phyloP scores from a whole-genome alignment of 768 basidiomycete genomes.

The Royoungia palumana region DNA sequence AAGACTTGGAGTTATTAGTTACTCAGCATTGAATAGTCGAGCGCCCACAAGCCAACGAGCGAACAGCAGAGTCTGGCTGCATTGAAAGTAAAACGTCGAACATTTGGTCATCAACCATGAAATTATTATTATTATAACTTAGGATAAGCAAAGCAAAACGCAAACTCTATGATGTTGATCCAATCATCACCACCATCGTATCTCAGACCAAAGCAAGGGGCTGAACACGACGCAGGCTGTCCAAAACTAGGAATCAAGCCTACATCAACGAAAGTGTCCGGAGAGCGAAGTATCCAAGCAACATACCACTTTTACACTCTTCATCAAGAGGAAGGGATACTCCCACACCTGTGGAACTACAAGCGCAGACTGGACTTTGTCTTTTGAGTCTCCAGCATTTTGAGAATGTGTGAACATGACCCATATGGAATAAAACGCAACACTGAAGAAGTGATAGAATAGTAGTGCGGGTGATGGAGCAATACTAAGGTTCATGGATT shows the following conservation, averaged over 20 bases:
- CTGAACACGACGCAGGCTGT: slow-evolving; percentile 87
- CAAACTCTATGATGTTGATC: not conserved
- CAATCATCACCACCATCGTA: slow-evolving; percentile 60
- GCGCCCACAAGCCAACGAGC: no score
- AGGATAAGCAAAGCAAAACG: not conserved
- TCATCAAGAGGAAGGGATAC: slow-evolving; percentile 65
- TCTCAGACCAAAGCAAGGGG: slow-evolving; percentile 85
- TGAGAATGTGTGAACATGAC: slow-evolving; percentile 71
- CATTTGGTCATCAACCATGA: not conserved
- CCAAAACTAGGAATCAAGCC: slow-evolving; percentile 63
- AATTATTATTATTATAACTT: slow-evolving; percentile 11
- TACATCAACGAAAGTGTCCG: not conserved
- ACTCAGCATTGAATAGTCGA: no score
- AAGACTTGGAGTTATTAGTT: no score
- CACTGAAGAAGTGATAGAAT: slow-evolving; percentile 89
- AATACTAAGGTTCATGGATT: slow-evolving; percentile 45
- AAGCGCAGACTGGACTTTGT: slow-evolving; percentile 37
- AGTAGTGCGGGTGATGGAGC: slow-evolving; percentile 77
- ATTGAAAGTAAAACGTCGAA: no score
- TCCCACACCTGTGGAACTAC: slow-evolving; percentile 48
- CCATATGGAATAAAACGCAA: slow-evolving; percentile 94
- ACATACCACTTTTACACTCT: slow-evolving; percentile 70
- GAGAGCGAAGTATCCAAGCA: not conserved
- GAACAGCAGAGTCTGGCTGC: no score
- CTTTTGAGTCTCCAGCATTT: slow-evolving; percentile 8